Evolutionary conservation across 164 flowering plant genomes (phyloP).

Genomic region (Liriodendron chinense): DNA sequence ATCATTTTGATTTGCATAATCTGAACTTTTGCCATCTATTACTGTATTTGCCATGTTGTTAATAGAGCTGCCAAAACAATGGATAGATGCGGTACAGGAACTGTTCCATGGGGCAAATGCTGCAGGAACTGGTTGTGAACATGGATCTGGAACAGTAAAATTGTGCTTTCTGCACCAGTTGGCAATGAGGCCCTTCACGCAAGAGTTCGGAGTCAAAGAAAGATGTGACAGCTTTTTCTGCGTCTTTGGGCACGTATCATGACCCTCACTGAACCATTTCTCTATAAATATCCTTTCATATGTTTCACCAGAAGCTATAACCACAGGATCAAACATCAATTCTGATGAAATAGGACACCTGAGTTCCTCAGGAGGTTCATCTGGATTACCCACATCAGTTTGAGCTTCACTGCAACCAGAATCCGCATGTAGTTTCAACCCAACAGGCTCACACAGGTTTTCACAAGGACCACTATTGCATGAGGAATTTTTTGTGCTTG

Average conservation of each 20-base stretch:
- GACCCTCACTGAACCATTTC: conserved; percentile 82
- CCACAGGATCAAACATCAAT: conserved; percentile 83
- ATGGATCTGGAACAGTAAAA: conserved; percentile 21
- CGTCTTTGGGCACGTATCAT: conserved; percentile 76
- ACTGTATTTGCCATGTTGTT: conserved; percentile 28
- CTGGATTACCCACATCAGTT: conserved; percentile 14
- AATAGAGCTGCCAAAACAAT: conserved; percentile 49
- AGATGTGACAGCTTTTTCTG: conserved; percentile 37
- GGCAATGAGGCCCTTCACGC: conserved; percentile 54
- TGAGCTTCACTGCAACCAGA: conserved; percentile 17
- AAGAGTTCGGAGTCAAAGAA: conserved; percentile 48
- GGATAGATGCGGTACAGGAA: conserved; percentile 21
- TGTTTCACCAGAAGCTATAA: conserved; percentile 81
- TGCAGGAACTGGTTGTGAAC: conserved; percentile 18
- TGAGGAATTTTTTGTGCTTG: conserved; percentile 5
- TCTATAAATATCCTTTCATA: conserved; percentile 78
- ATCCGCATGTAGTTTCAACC: conserved; percentile 16
- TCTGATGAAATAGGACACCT: conserved; percentile 66
- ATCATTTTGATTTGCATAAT: conserved; percentile 32
- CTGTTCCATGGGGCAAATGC: conserved; percentile 8
- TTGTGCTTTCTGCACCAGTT: conserved; percentile 56
- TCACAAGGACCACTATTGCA: not conserved
- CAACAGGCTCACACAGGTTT: conserved; percentile 11
- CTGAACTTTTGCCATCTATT: not conserved
- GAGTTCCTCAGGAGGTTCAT: conserved; percentile 56